Percentiles rank a stretch among this genome's conserved stretches.
phyloP scores from a whole-genome alignment of 1,284 basidiomycete genomes.

The Malassezia pachydermatis region DNA sequence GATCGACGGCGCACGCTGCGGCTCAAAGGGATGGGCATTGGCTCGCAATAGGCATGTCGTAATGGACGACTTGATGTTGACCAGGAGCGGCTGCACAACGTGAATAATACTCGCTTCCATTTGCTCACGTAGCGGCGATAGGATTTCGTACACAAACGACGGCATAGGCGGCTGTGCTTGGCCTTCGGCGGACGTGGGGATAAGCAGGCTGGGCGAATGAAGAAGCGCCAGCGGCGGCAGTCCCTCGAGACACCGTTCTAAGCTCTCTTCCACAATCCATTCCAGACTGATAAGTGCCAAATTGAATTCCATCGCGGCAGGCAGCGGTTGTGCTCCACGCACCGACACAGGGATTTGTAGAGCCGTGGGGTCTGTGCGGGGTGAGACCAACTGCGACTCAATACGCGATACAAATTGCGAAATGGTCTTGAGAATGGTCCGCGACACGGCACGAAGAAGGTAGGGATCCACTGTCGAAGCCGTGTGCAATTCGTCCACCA shows the following conservation, averaged over 20 bases:
- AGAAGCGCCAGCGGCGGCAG: slow-evolving; percentile 16
- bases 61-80: slow-evolving; percentile 29
- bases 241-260: slow-evolving; percentile 45
- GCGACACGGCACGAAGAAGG: slow-evolving; percentile 40
- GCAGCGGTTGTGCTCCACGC: slow-evolving; percentile 29
- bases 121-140: slow-evolving; percentile 42
- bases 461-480: slow-evolving; percentile 38
- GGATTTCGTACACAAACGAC: slow-evolving; percentile 42
- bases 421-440: slow-evolving; percentile 41
- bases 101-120: slow-evolving; percentile 46
- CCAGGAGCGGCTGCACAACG: slow-evolving; percentile 41
- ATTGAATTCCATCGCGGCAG: slow-evolving; percentile 43
- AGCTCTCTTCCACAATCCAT: slow-evolving; percentile 44
- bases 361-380: slow-evolving; percentile 26
- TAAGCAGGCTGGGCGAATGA: slow-evolving; percentile 25
- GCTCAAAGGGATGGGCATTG: slow-evolving; percentile 31
- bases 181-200: slow-evolving; percentile 27
- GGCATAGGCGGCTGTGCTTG: slow-evolving; percentile 33
- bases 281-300: slow-evolving; percentile 38
- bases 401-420: slow-evolving; percentile 44
- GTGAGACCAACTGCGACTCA: slow-evolving; percentile 38
- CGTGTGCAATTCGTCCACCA: slow-evolving; percentile 38
- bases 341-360: slow-evolving; percentile 30
- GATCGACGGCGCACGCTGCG: not conserved
- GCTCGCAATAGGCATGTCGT: slow-evolving; percentile 28